Conservation (phyloP, 306 rosid species). For the Astragalus membranaceus region DNA sequence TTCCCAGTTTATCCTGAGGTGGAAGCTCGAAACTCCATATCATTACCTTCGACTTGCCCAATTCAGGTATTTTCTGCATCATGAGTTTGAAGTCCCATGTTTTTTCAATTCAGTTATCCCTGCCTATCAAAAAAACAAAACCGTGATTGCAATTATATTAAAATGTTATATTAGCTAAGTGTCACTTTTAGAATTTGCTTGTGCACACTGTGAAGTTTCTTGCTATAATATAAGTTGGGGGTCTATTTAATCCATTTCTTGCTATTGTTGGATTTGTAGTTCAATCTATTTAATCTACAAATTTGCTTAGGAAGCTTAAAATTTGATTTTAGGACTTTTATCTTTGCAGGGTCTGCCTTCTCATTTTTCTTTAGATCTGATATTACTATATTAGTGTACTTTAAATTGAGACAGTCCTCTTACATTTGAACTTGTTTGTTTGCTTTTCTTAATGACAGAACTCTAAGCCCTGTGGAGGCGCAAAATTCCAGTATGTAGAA, state of each 20-base stretch:
- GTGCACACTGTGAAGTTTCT: conserved; percentile 11
- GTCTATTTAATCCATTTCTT: not conserved
- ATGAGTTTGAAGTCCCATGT: conserved; percentile 4
- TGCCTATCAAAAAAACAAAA: not conserved
- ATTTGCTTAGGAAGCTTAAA: not conserved
- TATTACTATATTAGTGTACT: not conserved
- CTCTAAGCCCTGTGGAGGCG: conserved; percentile 64
- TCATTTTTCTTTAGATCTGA: not conserved
- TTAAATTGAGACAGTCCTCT: not conserved
- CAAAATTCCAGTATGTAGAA: conserved; percentile 60
- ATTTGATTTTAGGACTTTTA: conserved; percentile 10
- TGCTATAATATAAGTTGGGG: not conserved
- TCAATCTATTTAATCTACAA: not conserved
- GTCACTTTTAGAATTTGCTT: conserved; percentile 8
- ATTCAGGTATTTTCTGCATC: conserved; percentile 41
- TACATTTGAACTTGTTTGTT: conserved; percentile 8
- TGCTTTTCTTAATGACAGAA: conserved; percentile 39
- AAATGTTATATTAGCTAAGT: conserved; percentile 1
- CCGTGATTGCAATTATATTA: not conserved
- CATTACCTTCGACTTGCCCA: conserved; percentile 72
- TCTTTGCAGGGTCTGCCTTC: not conserved
- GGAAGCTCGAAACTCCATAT: conserved; percentile 80
- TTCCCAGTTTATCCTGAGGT: conserved; percentile 82
- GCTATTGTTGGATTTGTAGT: not conserved
- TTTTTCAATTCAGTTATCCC: not conserved